phyloP scores from a whole-genome alignment of 2,329 filamentous ascomycete species.

The Stachybotrys chlorohalonatus region DNA sequence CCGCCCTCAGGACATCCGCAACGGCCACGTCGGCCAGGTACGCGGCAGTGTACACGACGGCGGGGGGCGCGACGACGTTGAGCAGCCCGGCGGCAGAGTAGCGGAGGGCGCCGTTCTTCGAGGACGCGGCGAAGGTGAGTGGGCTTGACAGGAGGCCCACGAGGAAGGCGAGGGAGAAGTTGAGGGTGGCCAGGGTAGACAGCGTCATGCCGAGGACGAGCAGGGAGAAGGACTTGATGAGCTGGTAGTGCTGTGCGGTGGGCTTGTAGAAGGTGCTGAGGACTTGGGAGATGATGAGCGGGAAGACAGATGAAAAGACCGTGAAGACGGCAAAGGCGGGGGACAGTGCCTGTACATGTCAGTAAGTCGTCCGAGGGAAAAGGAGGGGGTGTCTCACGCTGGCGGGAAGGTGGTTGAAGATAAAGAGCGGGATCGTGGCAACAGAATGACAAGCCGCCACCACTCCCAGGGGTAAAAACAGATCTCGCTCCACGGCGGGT shows the following conservation, averaged over 20 bases:
- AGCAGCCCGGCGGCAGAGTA: constrained; percentile 41
- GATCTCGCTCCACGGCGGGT: constrained; percentile 46
- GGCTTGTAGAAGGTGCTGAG: constrained; percentile 43
- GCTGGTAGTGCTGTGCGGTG: constrained; percentile 60
- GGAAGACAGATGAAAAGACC: constrained; percentile 44
- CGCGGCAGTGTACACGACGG: constrained; percentile 41
- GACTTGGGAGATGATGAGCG: constrained; percentile 44
- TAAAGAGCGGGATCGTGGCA: constrained; percentile 70
- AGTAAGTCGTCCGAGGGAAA: neutral
- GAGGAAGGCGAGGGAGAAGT: constrained; percentile 85
- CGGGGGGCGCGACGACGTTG: constrained; percentile 51
- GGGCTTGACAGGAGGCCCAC: constrained; percentile 72
- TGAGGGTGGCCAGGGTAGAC: constrained; percentile 85
- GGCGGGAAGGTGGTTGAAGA: constrained; percentile 69
- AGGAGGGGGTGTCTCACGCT: constrained; percentile 40
- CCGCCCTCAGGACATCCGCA: constrained; percentile 54
- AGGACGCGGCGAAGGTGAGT: constrained; percentile 61
- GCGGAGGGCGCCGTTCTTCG: constrained; percentile 26
- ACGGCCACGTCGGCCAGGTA: constrained; percentile 31
- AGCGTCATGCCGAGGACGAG: constrained; percentile 86
- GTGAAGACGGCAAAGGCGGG: constrained; percentile 51
- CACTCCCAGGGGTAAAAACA: constrained; percentile 65
- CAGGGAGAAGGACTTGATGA: constrained; percentile 88
- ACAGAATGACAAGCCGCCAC: constrained; percentile 67
- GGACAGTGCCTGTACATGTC: constrained; percentile 41